phyloP scores from a whole-genome alignment of 2,329 filamentous ascomycete species.

The Helotiales sp. region DNA sequence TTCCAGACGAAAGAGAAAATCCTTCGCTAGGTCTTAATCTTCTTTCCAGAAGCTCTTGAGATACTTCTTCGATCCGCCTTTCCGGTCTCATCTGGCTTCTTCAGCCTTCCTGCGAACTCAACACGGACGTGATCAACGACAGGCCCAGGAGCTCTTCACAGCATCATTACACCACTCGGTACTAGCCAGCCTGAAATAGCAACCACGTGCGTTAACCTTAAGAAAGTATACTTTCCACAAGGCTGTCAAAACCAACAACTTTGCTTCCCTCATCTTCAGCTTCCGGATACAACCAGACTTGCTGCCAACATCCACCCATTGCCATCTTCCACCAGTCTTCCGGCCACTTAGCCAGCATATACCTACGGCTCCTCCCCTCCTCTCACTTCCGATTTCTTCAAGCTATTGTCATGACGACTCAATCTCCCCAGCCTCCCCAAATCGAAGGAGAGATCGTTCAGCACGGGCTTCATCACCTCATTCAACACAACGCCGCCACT shows the following conservation, averaged over 20 bases:
- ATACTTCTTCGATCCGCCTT: slow-evolving; percentile 19
- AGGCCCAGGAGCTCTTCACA: neutral
- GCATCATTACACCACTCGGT: neutral
- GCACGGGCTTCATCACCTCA: slow-evolving; percentile 44
- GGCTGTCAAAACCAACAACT: neutral
- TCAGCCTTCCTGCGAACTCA: slow-evolving; percentile 10
- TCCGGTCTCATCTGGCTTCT: slow-evolving; percentile 25
- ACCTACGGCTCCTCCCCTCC: neutral
- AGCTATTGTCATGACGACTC: slow-evolving; percentile 21
- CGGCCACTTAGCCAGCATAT: slow-evolving; percentile 4
- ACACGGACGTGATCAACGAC: slow-evolving; percentile 1
- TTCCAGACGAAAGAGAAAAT: slow-evolving; percentile 23
- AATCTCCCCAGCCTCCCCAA: slow-evolving; percentile 42
- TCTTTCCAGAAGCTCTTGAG: slow-evolving; percentile 32
- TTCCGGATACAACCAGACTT: neutral
- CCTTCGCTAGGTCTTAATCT: slow-evolving; percentile 24
- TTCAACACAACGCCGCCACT: slow-evolving; percentile 44
- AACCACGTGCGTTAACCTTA: neutral
- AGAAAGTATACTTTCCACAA: neutral
- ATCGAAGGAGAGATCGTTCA: slow-evolving; percentile 40
- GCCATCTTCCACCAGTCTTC: neutral
- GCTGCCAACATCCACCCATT: neutral
- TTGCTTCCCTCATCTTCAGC: neutral
- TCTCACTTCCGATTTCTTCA: neutral
- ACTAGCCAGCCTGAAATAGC: neutral